These are phyloP conservation scores for Trypanosoma cruzi DNA, from an alignment of 208 protist species.

Conservation along the genomic window DNA sequence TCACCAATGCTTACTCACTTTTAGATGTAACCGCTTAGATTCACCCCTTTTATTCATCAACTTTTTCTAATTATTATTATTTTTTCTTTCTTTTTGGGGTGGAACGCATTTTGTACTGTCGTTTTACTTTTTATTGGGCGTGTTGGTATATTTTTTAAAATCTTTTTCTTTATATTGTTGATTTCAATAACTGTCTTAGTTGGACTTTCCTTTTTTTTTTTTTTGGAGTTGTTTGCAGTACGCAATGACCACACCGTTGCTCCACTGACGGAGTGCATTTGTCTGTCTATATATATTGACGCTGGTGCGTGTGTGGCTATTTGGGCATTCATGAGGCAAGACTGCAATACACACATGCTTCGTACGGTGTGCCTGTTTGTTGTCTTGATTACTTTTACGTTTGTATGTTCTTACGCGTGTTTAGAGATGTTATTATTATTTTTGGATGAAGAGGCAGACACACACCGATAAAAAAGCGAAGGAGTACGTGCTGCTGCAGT, in stretches of 20 bases:
- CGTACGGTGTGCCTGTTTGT: too few species aligned
- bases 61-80: not conserved
- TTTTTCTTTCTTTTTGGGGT: constrained; percentile 2
- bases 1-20: not conserved
- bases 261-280: not conserved
- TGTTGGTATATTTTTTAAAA: not conserved
- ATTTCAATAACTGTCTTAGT: too few species aligned
- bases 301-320: not conserved
- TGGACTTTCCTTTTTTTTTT: not conserved
- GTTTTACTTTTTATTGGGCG: not conserved
- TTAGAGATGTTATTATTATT: not conserved
- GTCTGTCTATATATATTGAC: not conserved
- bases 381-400: not conserved
- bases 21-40: constrained; percentile 3
- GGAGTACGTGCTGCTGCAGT: not conserved
- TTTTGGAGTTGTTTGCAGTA: not conserved
- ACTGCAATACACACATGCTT: not conserved
- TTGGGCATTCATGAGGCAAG: not conserved
- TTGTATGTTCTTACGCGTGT: not conserved
- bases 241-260: not conserved
- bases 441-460: not conserved
- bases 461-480: not conserved
- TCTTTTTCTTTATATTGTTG: not conserved
- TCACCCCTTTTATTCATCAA: not conserved
- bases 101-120: not conserved